Conservation (phyloP, 345 rosid species). For the Populus pruinosa region DNA sequence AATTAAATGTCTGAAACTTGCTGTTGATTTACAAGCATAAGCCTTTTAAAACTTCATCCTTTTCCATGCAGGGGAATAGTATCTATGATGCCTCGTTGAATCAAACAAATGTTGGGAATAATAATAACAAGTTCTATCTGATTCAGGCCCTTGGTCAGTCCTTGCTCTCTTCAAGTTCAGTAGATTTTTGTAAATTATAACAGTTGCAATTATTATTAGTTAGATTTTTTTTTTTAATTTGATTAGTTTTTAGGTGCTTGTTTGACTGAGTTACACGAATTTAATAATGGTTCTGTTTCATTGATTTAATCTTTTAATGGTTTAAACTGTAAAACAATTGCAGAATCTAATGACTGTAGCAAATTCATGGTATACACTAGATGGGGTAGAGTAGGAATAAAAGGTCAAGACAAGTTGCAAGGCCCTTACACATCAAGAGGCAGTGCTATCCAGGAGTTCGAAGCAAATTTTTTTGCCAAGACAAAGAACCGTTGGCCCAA, state of each 20-base stretch:
- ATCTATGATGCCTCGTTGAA: conserved; percentile 80
- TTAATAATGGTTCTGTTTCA: no score
- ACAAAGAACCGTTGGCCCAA: conserved; percentile 60
- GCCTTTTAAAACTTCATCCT: background rate
- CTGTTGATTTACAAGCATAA: no score
- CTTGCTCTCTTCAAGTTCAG: no score
- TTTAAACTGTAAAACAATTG: conserved; percentile 4
- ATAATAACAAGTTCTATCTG: conserved; percentile 78
- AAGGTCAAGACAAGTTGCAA: conserved; percentile 70
- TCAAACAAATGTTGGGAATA: conserved; percentile 69
- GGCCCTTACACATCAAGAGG: conserved; percentile 59
- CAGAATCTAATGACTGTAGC: conserved; percentile 72
- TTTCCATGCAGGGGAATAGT: conserved; percentile 57
- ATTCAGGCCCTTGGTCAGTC: conserved; percentile 71
- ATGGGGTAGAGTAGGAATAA: conserved; percentile 93
- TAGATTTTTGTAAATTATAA: no score
- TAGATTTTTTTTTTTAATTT: background rate
- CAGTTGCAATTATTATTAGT: no score
- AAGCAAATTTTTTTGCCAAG: conserved; percentile 58
- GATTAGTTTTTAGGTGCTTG: background rate
- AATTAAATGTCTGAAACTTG: no score
- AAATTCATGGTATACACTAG: conserved; percentile 60
- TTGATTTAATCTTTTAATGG: no score
- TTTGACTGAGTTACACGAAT: background rate
- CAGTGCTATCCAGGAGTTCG: conserved; percentile 52